A percentile compares a stretch with the other conserved stretches of the same genome.
These are phyloP conservation scores for Sporothrix brunneoviolacea DNA, from an alignment of 2,329 filamentous ascomycete species.

Conservation along the genomic window DNA sequence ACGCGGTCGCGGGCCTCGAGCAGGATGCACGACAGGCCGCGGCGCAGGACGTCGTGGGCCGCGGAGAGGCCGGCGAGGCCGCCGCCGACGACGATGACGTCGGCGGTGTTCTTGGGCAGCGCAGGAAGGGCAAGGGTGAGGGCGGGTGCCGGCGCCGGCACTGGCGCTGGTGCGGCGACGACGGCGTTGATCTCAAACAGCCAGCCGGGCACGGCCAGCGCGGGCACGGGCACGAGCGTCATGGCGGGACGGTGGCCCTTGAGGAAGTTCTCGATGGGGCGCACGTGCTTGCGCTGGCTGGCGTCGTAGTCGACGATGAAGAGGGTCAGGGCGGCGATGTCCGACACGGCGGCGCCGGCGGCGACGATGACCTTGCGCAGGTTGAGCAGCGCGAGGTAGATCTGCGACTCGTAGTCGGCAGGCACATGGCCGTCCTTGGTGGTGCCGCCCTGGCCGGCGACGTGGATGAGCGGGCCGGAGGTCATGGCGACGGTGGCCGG, in stretches of 20 bases:
- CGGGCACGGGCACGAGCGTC: constrained; percentile 10
- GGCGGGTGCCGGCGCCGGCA: too few species aligned
- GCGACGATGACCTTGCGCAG: constrained; percentile 5
- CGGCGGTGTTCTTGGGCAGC: too few species aligned
- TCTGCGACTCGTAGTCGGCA: neutral
- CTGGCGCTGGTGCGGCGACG: constrained; percentile 6
- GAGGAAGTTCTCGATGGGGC: constrained; percentile 5
- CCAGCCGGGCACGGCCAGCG: constrained; percentile 9
- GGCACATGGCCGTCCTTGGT: constrained; percentile 2
- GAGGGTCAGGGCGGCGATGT: constrained; percentile 15
- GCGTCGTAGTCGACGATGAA: constrained; percentile 17
- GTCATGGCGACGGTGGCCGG: constrained; percentile 13
- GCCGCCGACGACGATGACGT: constrained; percentile 15
- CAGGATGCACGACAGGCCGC: constrained; percentile 29
- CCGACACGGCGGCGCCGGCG: constrained; percentile 5
- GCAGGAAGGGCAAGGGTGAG: too few species aligned
- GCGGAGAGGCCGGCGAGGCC: constrained; percentile 13
- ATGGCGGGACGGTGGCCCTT: constrained; percentile 11
- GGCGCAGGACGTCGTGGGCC: constrained; percentile 7
- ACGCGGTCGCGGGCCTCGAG: constrained; percentile 44
- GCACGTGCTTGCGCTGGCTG: constrained; percentile 9
- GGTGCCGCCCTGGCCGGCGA: constrained; percentile 12
- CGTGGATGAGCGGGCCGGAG: too few species aligned
- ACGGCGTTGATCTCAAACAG: constrained; percentile 15
- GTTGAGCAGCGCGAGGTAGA: constrained; percentile 1